Base-by-base conservation (phyloP, 768 basidiomycete genomes). In the Rhodosporidiobolus odoratus region DNA sequence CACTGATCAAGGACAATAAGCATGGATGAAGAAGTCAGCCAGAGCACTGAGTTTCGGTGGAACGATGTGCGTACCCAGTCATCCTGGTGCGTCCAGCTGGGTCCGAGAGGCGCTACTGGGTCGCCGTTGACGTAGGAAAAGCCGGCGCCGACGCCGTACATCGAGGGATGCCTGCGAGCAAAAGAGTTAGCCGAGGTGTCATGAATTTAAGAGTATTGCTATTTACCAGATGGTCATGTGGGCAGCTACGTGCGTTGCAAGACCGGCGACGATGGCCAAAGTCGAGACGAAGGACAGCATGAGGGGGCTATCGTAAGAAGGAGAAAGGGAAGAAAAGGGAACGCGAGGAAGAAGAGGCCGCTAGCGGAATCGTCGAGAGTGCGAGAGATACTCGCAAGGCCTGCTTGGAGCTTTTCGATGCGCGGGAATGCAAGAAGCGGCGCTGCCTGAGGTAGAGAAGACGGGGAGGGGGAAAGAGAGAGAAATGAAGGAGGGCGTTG, bases 121-220 rank as follows among this genome's bases (percentile, higher is more conserved):
- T 34, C 54, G 3, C 54, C 64, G 5, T 54, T 41, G 19, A 27
- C 35, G 45, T 58, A 66, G 2, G 45, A 54, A n/a, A 47, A 71
- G 32, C 43, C 40, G 2, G 59, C 45, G 0, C 69, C 69, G 47
- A 71, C 60, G n/a, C 65, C 69, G 65, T 15, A 50, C 43, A 43
- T 43, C 13, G 43, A 43, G 13, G 43, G 43, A 21, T 43, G 43
- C 48, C n/a, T n/a, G n/a, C n/a, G n/a, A n/a, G n/a, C n/a, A n/a
- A 48, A 8, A 8, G 21, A 21, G 47, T n/a, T 48, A n/a, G 8
- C 5, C 47, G 47, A 48, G 47, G 47, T 60, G 43, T 7, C 52
- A 35, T 23, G 34, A 17, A 27, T n/a, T n/a, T n/a, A n/a, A n/a
- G n/a, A n/a, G n/a, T n/a, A n/a, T n/a, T n/a, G n/a, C n/a, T n/a